Conservation (phyloP, 495 filamentous ascomycete species). For the Extremus antarcticus region DNA sequence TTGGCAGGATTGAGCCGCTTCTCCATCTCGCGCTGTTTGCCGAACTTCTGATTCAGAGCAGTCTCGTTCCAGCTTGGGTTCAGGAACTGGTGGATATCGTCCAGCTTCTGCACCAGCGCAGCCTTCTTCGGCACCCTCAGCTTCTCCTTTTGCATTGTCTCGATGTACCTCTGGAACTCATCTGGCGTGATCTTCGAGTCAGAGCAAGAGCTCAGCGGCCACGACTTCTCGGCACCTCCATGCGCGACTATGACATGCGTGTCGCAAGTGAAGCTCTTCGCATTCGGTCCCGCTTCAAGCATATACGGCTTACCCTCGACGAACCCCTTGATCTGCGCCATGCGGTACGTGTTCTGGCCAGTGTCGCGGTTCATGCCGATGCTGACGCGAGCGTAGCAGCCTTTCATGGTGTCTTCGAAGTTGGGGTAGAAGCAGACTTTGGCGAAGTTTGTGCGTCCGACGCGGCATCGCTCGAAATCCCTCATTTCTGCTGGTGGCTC, state of each 20-base stretch:
- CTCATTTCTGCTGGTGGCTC: conserved; percentile 57
- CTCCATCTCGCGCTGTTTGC: conserved; percentile 42
- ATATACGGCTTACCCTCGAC: conserved; percentile 67
- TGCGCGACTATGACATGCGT: conserved; percentile 63
- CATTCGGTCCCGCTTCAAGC: conserved; percentile 51
- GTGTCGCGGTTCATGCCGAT: conserved; percentile 60
- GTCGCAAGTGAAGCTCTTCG: conserved; percentile 62
- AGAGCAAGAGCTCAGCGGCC: conserved; percentile 75
- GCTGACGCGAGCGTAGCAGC: conserved; percentile 71
- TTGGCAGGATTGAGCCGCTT: conserved; percentile 34
- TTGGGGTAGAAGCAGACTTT: conserved; percentile 83
- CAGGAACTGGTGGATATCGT: conserved; percentile 68
- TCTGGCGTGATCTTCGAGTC: conserved; percentile 61
- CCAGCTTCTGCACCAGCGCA: conserved; percentile 56
- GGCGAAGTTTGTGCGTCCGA: conserved; percentile 71
- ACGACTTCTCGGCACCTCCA: conserved; percentile 65
- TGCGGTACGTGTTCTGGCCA: conserved; percentile 64
- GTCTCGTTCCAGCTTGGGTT: conserved; percentile 67
- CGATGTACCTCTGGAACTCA: conserved; percentile 76
- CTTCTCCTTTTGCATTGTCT: conserved; percentile 58
- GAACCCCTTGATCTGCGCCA: conserved; percentile 73
- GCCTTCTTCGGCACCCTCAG: conserved; percentile 57
- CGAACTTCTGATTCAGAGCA: conserved; percentile 67
- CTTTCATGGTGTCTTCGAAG: conserved; percentile 67
- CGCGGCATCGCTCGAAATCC: conserved; percentile 69